Conservation (phyloP, 1,139 yeast species). For the Candida anutae region DNA sequence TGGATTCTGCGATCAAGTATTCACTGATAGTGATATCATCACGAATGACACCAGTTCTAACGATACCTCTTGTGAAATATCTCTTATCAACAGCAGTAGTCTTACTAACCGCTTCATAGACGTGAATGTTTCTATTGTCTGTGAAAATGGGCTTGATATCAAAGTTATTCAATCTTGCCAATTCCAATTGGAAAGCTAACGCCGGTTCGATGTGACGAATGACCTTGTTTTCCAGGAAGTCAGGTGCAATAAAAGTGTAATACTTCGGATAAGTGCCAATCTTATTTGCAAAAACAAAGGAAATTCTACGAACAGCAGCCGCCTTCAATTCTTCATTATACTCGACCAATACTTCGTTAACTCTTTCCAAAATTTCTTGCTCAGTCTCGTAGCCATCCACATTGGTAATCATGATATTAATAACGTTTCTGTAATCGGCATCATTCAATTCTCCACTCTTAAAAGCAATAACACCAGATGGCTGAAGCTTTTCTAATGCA, state of each 20-base stretch:
- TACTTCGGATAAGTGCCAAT: constrained; percentile 90
- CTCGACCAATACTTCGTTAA: constrained; percentile 61
- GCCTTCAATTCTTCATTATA: constrained; percentile 60
- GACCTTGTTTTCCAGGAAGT: constrained; percentile 73
- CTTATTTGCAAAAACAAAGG: constrained; percentile 78
- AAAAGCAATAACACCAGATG: constrained; percentile 28
- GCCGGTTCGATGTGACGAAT: constrained; percentile 99
- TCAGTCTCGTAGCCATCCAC: constrained; percentile 71
- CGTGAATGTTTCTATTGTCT: constrained; percentile 95
- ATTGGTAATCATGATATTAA: constrained; percentile 68
- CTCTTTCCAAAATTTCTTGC: constrained; percentile 54
- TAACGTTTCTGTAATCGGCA: constrained; percentile 58
- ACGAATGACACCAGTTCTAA: constrained; percentile 90
- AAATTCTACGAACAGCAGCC: constrained; percentile 80
- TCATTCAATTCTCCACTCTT: constrained; percentile 29
- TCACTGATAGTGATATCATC: constrained; percentile 91
- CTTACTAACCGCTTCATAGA: constrained; percentile 93
- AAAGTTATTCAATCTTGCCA: constrained; percentile 90
- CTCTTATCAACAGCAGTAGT: constrained; percentile 90
- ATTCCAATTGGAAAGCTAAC: constrained; percentile 91
- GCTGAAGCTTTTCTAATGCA: constrained; percentile 68
- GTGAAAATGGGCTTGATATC: constrained; percentile 92
- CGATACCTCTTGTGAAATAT: constrained; percentile 93
- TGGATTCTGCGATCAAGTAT: constrained; percentile 91
- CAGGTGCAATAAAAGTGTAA: constrained; percentile 90